Conservation (phyloP, 192 early-diverging fungal species). For the Podochytrium sp. region DNA sequence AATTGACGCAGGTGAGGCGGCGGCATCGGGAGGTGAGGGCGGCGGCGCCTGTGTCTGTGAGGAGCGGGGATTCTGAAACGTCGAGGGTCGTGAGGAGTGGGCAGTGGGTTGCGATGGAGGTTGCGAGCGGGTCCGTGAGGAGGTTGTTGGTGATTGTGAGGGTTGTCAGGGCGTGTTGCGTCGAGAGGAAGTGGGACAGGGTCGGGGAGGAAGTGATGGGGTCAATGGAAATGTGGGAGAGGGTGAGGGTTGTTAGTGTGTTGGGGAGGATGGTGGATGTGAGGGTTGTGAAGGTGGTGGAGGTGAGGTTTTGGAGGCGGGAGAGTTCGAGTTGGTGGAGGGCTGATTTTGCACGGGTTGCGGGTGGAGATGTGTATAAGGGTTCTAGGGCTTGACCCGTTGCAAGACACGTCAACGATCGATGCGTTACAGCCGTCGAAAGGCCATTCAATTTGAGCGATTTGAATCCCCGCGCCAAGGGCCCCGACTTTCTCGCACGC, state of each 20-base stretch:
- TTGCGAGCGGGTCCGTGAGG: background rate
- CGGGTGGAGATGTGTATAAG: background rate
- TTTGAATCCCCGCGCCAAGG: too few species aligned
- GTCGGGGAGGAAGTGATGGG: background rate
- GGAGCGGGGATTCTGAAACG: background rate
- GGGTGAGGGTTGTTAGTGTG: background rate
- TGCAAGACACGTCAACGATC: background rate
- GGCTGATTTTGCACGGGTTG: background rate
- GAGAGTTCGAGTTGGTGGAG: slow-evolving; percentile 11
- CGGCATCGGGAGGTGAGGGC: slow-evolving; percentile 1
- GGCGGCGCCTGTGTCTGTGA: slow-evolving; percentile 13
- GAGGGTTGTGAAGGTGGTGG: background rate
- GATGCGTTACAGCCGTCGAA: background rate
- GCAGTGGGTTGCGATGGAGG: background rate
- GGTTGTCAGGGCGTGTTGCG: background rate
- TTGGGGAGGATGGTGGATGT: background rate
- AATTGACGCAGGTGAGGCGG: slow-evolving; percentile 11
- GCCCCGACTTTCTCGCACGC: too few species aligned
- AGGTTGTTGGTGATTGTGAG: background rate
- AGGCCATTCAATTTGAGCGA: slow-evolving; percentile 7
- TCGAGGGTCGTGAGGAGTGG: slow-evolving; percentile 12
- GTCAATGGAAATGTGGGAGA: background rate
- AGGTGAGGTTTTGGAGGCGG: background rate
- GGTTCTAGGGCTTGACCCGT: background rate
- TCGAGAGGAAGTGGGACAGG: background rate